Conservation (phyloP, 805 yeast genomes). For the Brettanomyces sp. region DNA sequence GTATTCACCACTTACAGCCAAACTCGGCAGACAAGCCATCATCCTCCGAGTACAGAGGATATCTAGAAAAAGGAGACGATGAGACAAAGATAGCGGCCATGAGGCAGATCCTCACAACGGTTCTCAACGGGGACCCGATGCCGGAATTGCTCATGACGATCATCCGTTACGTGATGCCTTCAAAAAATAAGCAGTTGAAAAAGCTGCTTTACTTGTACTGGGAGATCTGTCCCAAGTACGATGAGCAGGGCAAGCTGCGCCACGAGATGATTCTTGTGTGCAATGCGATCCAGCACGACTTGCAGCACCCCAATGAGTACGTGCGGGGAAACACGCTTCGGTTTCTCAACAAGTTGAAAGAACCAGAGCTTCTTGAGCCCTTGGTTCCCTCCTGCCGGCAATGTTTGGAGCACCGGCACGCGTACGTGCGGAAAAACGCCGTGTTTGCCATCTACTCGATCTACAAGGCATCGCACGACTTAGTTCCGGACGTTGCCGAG, state of each 20-base stretch:
- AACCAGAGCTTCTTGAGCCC: conserved; percentile 90
- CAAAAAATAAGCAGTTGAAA: conserved; percentile 81
- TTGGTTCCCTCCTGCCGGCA: conserved; percentile 86
- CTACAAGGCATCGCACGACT: conserved; percentile 71
- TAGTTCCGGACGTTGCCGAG: conserved; percentile 94
- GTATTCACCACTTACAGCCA: conserved; percentile 29
- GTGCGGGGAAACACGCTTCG: conserved; percentile 93
- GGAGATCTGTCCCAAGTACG: conserved; percentile 95
- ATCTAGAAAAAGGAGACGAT: conserved; percentile 84
- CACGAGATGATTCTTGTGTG: conserved; percentile 98
- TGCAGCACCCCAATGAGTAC: conserved; percentile 96
- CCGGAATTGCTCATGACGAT: conserved; percentile 94
- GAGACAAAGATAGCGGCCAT: conserved; percentile 81
- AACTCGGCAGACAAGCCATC: conserved; percentile 53
- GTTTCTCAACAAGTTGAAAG: conserved; percentile 81
- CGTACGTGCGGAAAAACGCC: conserved; percentile 96
- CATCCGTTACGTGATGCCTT: conserved; percentile 95
- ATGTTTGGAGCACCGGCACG: conserved; percentile 93
- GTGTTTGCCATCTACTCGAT: conserved; percentile 83
- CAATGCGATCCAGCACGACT: conserved; percentile 93
- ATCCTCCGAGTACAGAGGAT: conserved; percentile 61
- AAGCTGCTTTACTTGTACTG: conserved; percentile 90
- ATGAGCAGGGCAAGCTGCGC: conserved; percentile 79
- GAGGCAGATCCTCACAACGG: conserved; percentile 76
- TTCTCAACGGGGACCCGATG: conserved; percentile 88